Conservation (phyloP, 148 eudicot genomes). For the Suaeda aralocaspica region DNA sequence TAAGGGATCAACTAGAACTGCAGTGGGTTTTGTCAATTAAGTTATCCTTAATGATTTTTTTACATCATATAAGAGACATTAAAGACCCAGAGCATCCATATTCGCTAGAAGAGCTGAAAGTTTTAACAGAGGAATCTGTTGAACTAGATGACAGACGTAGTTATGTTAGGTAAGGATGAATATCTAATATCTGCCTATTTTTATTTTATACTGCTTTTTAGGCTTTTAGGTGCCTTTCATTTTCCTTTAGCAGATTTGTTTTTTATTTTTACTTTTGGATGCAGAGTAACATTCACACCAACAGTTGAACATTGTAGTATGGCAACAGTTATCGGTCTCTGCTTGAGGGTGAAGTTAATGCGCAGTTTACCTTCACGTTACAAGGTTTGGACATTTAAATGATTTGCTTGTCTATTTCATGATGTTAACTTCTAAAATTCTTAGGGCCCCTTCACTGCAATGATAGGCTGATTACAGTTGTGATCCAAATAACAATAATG, state of each 20-base stretch:
- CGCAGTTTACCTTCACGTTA: slow-evolving; percentile 81
- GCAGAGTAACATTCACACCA: slow-evolving; percentile 90
- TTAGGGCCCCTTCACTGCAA: not conserved
- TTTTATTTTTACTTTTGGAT: not conserved
- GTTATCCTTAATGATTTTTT: slow-evolving; percentile 34
- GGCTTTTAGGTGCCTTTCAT: not conserved
- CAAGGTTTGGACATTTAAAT: slow-evolving; percentile 44
- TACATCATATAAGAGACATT: slow-evolving; percentile 92
- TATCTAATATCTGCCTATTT: too few relatives aligned
- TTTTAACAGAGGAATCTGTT: slow-evolving; percentile 86
- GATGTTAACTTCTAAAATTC: too few relatives aligned
- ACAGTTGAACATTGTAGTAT: slow-evolving; percentile 98
- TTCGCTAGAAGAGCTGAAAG: slow-evolving; percentile 92
- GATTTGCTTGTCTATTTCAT: not conserved
- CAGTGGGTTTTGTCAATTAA: not conserved
- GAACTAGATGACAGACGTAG: slow-evolving; percentile 68
- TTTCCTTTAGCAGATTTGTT: not conserved
- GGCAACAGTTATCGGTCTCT: slow-evolving; percentile 92
- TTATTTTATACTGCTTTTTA: not conserved
- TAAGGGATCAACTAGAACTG: slow-evolving; percentile 3
- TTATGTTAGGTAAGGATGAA: slow-evolving; percentile 53
- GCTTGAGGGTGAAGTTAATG: slow-evolving; percentile 90
- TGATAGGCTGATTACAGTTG: not conserved
- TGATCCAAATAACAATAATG: not conserved
- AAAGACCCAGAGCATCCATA: slow-evolving; percentile 99